A percentile compares a stretch with the other conserved stretches of the same genome.
Evolutionary conservation across 2,329 filamentous ascomycete species (phyloP).

Genomic region (Colletotrichum cereale): DNA sequence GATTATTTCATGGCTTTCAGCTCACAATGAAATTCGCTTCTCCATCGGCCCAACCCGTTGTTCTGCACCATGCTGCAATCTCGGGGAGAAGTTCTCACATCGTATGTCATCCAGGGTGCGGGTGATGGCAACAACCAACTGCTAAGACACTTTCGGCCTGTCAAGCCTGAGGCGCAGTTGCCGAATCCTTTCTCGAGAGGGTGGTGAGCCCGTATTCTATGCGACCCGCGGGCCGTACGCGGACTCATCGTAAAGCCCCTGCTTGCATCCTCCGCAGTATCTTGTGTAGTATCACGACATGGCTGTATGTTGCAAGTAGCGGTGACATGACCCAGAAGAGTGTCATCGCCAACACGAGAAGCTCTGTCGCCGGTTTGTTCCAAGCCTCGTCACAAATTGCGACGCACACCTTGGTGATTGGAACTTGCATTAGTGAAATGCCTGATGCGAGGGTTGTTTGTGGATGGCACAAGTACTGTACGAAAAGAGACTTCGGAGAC

Average conservation of each 20-base stretch:
- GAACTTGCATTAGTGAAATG: conserved; percentile 35
- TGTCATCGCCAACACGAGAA: conserved; percentile 27
- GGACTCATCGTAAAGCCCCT: conserved; percentile 7
- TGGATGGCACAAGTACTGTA: conserved; percentile 39
- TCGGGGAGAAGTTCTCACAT: not conserved
- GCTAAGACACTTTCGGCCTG: not conserved
- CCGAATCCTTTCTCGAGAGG: conserved; percentile 8
- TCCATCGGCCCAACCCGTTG: not conserved
- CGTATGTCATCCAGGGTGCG: not conserved
- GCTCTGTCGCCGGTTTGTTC: not conserved
- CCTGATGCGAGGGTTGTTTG: conserved; percentile 20
- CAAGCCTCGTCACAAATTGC: conserved; percentile 9
- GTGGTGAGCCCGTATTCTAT: conserved; percentile 18
- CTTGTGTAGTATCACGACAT: conserved; percentile 16
- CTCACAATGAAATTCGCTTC: not conserved
- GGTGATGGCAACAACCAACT: not conserved
- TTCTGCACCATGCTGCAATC: not conserved
- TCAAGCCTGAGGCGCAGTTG: not conserved
- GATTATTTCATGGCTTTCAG: not conserved
- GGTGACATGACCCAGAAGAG: conserved; percentile 2
- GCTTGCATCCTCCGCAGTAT: not conserved
- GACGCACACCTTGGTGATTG: conserved; percentile 30
- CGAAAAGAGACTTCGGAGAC: conserved; percentile 33
- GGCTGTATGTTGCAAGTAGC: conserved; percentile 9
- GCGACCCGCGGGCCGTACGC: conserved; percentile 30